Conservation (phyloP, 2,329 filamentous ascomycete species). For the Catunica adiposa region DNA sequence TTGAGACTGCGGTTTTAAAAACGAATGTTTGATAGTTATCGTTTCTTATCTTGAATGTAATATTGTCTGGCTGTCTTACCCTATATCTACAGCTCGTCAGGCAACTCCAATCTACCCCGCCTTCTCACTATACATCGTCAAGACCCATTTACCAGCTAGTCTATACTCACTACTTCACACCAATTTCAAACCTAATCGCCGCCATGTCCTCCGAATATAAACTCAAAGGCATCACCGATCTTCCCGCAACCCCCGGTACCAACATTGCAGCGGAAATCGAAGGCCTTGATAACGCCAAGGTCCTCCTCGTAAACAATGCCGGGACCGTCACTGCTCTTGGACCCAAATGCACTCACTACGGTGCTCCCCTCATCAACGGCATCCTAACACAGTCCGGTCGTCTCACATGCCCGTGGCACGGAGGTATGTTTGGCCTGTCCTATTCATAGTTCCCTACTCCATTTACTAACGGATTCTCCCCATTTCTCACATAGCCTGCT, state of each 20-base stretch:
- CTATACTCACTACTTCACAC: background rate
- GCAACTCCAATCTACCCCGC: background rate
- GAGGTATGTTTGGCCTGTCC: slow-evolving; percentile 43
- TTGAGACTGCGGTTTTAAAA: too few species aligned
- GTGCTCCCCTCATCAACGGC: slow-evolving; percentile 74
- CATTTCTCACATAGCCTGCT: slow-evolving; percentile 50
- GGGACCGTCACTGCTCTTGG: slow-evolving; percentile 66
- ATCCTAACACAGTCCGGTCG: slow-evolving; percentile 68
- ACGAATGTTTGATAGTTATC: too few species aligned
- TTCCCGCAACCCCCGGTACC: slow-evolving; percentile 45
- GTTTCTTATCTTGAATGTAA: too few species aligned
- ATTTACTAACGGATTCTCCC: slow-evolving; percentile 8
- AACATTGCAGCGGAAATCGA: slow-evolving; percentile 87
- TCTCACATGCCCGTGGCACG: slow-evolving; percentile 91
- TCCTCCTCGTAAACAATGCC: slow-evolving; percentile 66
- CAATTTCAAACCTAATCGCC: background rate
- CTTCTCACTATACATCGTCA: background rate
- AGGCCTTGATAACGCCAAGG: slow-evolving; percentile 69
- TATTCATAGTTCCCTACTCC: slow-evolving; percentile 7
- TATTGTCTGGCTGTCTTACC: too few species aligned
- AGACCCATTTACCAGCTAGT: background rate
- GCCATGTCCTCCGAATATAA: slow-evolving; percentile 36
- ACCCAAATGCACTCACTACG: slow-evolving; percentile 79
- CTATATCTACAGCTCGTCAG: too few species aligned
- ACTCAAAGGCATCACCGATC: slow-evolving; percentile 59